Base-by-base conservation (phyloP, 108 stramenopile genomes). In the Nannochloropsis salina region DNA sequence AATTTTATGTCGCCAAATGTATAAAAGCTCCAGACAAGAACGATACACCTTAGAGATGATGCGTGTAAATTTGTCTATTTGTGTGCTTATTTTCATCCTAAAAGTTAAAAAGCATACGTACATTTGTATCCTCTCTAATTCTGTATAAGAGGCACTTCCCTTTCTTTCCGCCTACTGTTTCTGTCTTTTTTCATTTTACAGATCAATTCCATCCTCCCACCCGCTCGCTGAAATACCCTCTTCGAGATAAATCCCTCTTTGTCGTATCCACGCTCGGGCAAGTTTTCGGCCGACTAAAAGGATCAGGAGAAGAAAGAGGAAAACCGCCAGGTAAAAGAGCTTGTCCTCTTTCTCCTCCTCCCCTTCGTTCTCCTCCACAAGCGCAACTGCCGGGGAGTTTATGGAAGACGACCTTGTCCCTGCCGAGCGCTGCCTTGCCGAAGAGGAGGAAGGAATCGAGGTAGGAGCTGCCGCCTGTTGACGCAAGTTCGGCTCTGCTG, bases 291-390 rank as follows among this genome's bases (percentile, higher is more conserved):
- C 61, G 15, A 74, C 61, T n/a, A 74, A 6, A 15, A 74, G 61
- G 20, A 74, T 8, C 61, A 74, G 61, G 20, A 74, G 61, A n/a
- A 15, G n/a, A 8, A 74, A 74, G 5, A 74, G 61, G 61, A 15
- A 15, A 74, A 74, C 61, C 20, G 61, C 61, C 20, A 74, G 61
- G 61, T 74, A 74, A 2, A 74, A 74, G 61, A 74, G 61, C 6
- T 74, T 74, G 61, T 74, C 61, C n/a, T 74, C 61, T n/a, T 74
- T 74, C 61, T 74, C 61, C n/a, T 74, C 61, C 5, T 74, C 61
- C 61, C 61, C 61, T 74, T 74, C 61, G 15, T 74, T n/a, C 61
- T 74, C 61, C 61, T 74, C 61, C 6, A n/a, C 61, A 15, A 74
- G 1, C 61, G 15, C 61, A 15, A 74, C 61, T 74, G 61, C 61